Conservation (phyloP, 345 rosid genomes). For the Bruguiera gymnorhiza region DNA sequence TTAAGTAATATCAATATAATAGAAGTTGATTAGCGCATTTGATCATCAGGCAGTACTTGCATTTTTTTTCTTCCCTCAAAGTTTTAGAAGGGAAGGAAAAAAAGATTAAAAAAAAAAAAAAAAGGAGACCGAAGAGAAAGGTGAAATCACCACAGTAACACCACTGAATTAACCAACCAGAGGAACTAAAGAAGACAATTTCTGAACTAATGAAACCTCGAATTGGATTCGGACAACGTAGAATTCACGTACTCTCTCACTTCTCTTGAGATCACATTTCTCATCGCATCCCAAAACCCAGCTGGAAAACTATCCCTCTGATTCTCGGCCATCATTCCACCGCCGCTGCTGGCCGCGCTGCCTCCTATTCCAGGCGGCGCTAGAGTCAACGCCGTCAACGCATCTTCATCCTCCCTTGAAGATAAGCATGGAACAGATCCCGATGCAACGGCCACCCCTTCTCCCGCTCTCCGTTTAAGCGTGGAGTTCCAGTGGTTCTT, state of each 20-base stretch:
- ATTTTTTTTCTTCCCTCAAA: no score
- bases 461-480: slow-evolving; percentile 43
- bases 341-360: not conserved
- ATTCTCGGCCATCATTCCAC: slow-evolving; percentile 19
- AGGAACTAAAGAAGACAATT: not conserved
- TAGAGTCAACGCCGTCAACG: slow-evolving; percentile 60
- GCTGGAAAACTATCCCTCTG: slow-evolving; percentile 31
- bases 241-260: slow-evolving; percentile 57
- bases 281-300: slow-evolving; percentile 69
- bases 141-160: slow-evolving; percentile 1
- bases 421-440: not conserved
- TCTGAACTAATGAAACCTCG: slow-evolving; percentile 30
- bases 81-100: not conserved
- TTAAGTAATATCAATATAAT: no score
- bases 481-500: slow-evolving; percentile 70
- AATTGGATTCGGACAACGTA: slow-evolving; percentile 19
- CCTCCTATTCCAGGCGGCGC: slow-evolving; percentile 56
- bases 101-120: not conserved
- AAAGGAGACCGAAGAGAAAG: not conserved
- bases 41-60: no score
- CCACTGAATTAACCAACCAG: not conserved
- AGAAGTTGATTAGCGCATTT: no score
- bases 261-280: slow-evolving; percentile 62
- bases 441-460: not conserved
- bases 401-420: slow-evolving; percentile 42